These are phyloP conservation scores for Hygrophoropsis aurantiaca DNA, from an alignment of 768 basidiomycete genomes.

Conservation along the genomic window DNA sequence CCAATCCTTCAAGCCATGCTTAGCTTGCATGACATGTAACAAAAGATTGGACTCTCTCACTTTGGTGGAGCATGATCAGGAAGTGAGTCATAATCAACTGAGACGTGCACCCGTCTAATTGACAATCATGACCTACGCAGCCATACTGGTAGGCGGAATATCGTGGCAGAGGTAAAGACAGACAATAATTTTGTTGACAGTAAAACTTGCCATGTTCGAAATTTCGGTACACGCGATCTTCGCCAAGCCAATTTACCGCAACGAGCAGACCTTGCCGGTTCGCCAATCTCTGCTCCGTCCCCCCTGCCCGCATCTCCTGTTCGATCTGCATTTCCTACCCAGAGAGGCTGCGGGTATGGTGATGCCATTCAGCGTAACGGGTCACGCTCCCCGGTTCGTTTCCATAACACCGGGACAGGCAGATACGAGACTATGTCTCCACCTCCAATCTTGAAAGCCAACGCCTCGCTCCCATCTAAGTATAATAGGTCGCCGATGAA, in stretches of 20 bases:
- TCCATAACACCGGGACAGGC: constrained; percentile 23
- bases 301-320: constrained; percentile 32
- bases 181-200: constrained; percentile 36
- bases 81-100: constrained; percentile 48
- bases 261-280: constrained; percentile 35
- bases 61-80: constrained; percentile 79
- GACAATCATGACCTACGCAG: constrained; percentile 18
- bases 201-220: constrained; percentile 79
- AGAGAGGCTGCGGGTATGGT: constrained; percentile 17
- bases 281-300: constrained; percentile 25
- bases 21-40: constrained; percentile 73
- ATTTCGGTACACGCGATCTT: constrained; percentile 75
- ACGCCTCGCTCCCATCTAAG: constrained; percentile 40
- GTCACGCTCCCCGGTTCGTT: constrained; percentile 25
- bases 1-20: constrained; percentile 56
- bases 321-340: constrained; percentile 18
- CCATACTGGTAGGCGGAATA: constrained; percentile 42
- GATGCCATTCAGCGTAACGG: constrained; percentile 26
- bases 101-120: constrained; percentile 2
- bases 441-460: constrained; percentile 39
- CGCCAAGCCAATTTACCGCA: constrained; percentile 70
- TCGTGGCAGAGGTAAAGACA: background rate
- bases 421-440: constrained; percentile 14
- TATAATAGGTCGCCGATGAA: constrained; percentile 22
- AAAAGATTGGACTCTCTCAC: constrained; percentile 77